Conservation (phyloP, 2,329 filamentous ascomycete genomes). For the Phyllachora maydis region DNA sequence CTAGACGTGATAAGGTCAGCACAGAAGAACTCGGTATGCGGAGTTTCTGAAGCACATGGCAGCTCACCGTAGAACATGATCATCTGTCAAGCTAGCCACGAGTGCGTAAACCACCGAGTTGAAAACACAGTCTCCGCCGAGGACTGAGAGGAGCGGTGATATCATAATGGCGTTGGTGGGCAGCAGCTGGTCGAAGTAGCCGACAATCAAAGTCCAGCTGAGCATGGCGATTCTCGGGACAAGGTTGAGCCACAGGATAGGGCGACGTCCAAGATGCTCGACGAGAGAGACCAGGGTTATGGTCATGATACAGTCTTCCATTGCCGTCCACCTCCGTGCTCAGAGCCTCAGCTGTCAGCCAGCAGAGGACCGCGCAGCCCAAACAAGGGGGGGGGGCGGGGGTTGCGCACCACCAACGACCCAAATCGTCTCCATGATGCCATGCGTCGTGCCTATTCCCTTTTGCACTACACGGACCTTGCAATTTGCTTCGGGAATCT, state of each 20-base stretch:
- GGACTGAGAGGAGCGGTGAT: constrained; percentile 19
- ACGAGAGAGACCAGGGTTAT: constrained; percentile 24
- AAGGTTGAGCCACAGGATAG: constrained; percentile 21
- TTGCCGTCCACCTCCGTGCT: background rate
- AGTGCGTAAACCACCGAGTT: constrained; percentile 25
- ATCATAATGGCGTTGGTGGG: constrained; percentile 17
- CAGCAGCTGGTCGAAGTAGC: constrained; percentile 14
- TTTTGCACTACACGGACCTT: constrained; percentile 30
- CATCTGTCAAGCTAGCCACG: constrained; percentile 20
- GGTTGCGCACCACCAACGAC: constrained; percentile 19
- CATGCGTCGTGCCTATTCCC: constrained; percentile 28
- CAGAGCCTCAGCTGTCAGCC: constrained; percentile 1
- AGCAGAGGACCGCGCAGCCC: background rate
- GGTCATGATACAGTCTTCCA: constrained; percentile 24
- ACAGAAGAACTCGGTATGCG: too few species aligned
- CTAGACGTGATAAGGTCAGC: constrained; percentile 7
- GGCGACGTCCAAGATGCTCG: constrained; percentile 17
- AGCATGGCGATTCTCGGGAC: constrained; percentile 18
- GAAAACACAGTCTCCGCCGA: constrained; percentile 28
- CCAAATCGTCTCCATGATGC: constrained; percentile 25
- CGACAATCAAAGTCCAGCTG: constrained; percentile 16
- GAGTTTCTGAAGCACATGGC: background rate
- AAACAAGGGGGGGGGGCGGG: background rate
- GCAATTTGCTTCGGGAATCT: constrained; percentile 27
- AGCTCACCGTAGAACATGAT: constrained; percentile 15